Percentiles rank a stretch among this genome's conserved stretches.
These are phyloP conservation scores for Alopecurus myosuroides DNA, from an alignment of 176 grass and related monocot genomes.

Conservation along the genomic window DNA sequence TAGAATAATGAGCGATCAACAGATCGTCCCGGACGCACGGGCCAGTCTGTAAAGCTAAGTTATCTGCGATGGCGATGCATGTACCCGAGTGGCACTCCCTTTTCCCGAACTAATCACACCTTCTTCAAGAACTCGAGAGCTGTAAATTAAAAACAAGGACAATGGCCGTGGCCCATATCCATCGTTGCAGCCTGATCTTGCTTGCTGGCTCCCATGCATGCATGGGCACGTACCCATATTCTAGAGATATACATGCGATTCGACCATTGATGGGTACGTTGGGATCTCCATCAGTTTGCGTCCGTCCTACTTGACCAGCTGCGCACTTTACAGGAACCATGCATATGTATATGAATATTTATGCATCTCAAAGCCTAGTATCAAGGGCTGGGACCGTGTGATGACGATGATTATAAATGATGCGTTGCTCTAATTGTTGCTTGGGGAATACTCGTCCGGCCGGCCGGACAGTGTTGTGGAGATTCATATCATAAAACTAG, in stretches of 20 bases:
- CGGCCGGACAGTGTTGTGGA: background rate
- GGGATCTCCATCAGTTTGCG: background rate
- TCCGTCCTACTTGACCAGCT: conserved; percentile 14
- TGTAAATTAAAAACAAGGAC: conserved; percentile 3
- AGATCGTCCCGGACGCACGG: background rate
- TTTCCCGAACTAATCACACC: conserved; percentile 20
- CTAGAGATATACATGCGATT: background rate
- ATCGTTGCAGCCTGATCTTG: background rate
- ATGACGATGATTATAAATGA: background rate
- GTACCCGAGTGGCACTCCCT: background rate
- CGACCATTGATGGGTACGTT: background rate
- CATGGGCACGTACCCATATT: background rate
- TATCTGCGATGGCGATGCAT: background rate
- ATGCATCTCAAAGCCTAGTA: background rate
- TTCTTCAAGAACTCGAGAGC: conserved; percentile 15
- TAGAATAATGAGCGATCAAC: background rate
- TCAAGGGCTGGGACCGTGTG: background rate
- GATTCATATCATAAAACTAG: background rate
- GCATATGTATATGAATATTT: background rate
- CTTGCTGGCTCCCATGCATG: background rate
- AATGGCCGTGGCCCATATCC: background rate
- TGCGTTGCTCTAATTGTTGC: background rate
- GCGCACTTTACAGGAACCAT: background rate
- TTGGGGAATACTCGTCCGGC: background rate
- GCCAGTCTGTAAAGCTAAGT: conserved; percentile 29